These are phyloP conservation scores for Saccharomycopsis crataegensis DNA, from an alignment of 1,139 yeast genomes.

Conservation along the genomic window DNA sequence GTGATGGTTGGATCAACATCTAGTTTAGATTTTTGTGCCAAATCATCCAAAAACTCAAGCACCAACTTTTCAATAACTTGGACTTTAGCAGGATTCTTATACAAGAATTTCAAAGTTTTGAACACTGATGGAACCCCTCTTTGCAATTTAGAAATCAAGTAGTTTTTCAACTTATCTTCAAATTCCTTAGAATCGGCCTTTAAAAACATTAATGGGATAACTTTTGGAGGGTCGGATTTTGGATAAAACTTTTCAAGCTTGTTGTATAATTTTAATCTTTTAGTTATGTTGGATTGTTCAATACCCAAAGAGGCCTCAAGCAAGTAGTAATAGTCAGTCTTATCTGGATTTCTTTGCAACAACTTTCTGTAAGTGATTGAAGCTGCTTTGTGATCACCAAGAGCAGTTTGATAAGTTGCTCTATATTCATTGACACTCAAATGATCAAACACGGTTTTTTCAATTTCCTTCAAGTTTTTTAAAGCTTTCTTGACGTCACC, in stretches of 20 bases:
- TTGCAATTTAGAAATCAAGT: conserved; percentile 53
- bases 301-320: conserved; percentile 27
- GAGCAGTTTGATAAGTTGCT: conserved; percentile 49
- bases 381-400: conserved; percentile 51
- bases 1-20: conserved; percentile 42
- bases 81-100: conserved; percentile 43
- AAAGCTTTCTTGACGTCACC: conserved; percentile 65
- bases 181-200: conserved; percentile 44
- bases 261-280: conserved; percentile 51
- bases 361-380: conserved; percentile 60
- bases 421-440: conserved; percentile 56
- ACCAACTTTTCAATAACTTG: conserved; percentile 48
- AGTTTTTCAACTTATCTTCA: conserved; percentile 37
- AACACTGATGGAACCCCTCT: conserved; percentile 91
- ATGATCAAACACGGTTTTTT: conserved; percentile 53
- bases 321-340: conserved; percentile 52
- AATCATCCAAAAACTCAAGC: conserved; percentile 34
- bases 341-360: conserved; percentile 82
- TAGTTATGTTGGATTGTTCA: conserved; percentile 25
- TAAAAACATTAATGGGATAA: conserved; percentile 69
- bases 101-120: conserved; percentile 76
- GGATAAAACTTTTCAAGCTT: conserved; percentile 70
- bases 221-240: conserved; percentile 71
- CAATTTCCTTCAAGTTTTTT: conserved; percentile 47
- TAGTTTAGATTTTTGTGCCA: conserved; percentile 27